Evolutionary conservation across 73 alveolate genomes (phyloP).

Genomic region (Symbiodinium pilosum): DNA sequence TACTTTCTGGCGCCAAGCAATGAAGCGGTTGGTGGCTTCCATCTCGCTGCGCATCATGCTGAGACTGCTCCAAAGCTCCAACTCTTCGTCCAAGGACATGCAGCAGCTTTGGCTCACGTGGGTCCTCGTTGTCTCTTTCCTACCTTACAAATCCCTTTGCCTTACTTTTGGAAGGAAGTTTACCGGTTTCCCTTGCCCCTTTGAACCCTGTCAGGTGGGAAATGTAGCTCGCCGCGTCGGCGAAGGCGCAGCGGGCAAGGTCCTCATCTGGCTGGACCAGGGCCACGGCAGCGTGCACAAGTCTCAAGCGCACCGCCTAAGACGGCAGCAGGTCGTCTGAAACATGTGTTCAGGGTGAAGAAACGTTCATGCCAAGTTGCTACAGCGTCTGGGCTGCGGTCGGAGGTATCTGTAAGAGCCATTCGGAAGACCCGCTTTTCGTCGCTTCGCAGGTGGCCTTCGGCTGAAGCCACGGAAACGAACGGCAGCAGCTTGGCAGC

Average conservation of each 20-base stretch:
- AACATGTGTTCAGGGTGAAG: not conserved
- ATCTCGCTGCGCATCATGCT: slow-evolving; percentile 29
- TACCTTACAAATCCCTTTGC: too few relatives aligned
- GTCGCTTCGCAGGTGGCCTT: slow-evolving; percentile 33
- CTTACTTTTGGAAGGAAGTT: too few relatives aligned
- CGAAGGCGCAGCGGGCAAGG: slow-evolving; percentile 50
- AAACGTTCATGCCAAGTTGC: not conserved
- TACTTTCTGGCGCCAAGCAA: slow-evolving; percentile 33
- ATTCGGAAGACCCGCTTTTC: slow-evolving; percentile 55
- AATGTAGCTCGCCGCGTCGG: slow-evolving; percentile 81
- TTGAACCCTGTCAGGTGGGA: slow-evolving; percentile 74
- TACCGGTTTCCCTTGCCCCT: too few relatives aligned
- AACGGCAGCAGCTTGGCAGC: slow-evolving; percentile 78
- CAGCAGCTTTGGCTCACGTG: slow-evolving; percentile 79
- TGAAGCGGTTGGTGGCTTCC: slow-evolving; percentile 62
- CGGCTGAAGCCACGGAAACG: slow-evolving; percentile 35
- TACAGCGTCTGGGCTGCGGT: slow-evolving; percentile 75
- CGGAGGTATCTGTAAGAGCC: slow-evolving; percentile 56
- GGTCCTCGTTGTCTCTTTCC: too few relatives aligned
- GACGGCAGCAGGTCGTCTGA: not conserved
- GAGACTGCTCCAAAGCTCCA: slow-evolving; percentile 49
- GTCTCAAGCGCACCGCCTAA: slow-evolving; percentile 61
- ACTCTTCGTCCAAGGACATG: slow-evolving; percentile 60
- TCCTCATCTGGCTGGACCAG: not conserved
- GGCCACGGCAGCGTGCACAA: slow-evolving; percentile 51